Base-by-base conservation (phyloP, 2,329 filamentous ascomycete genomes). In the Metarhizium humberi region DNA sequence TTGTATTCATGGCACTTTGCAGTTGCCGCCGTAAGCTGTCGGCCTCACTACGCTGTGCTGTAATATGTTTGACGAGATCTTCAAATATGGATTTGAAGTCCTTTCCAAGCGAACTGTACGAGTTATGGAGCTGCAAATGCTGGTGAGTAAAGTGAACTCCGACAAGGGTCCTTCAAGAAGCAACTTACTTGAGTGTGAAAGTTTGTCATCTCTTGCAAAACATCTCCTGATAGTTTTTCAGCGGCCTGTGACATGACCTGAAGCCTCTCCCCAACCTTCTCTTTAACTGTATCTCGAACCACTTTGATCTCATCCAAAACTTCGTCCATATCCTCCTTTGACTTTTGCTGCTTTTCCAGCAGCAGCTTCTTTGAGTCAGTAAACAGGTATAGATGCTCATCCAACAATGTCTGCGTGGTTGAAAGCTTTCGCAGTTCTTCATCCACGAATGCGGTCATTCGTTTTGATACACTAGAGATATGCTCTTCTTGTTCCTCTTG, bases 31-130 rank as follows among this genome's bases (percentile, higher is more conserved):
- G 82, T 29, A 99, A 76, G 34, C 76, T 75, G 59, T 92, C 82
- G 1, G 88, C 87, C 67, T 96, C 90, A 8, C 77, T 75, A 63
- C 87, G 88, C 67, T 97, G 92, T 10, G 83, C 77, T 42, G 83
- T 81, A 55, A 96, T 78, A 61, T 91, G 86, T 59, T 80, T 82
- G 51, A 89, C 77, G 51, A 96, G 77, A 13, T 88, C 85, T 60
- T 96, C 90, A 61, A 97, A 96, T 29, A 92, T 81, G 5, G 75
- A 74, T 67, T 92, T 95, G 74, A 96, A 91, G 61, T 97, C 91
- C 57, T 86, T 85, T 8, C 91, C 91, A 2, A 97, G 79, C 1
- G 82, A 80, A 61, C 85, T 87, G 69, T 96, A 96, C 0, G 92
- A 96, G 13, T 82, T 74, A 64, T 95, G 90, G 34, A 97, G 80